Base-by-base conservation (phyloP, 345 rosid species). In the Eucalyptus pauciflora region DNA sequence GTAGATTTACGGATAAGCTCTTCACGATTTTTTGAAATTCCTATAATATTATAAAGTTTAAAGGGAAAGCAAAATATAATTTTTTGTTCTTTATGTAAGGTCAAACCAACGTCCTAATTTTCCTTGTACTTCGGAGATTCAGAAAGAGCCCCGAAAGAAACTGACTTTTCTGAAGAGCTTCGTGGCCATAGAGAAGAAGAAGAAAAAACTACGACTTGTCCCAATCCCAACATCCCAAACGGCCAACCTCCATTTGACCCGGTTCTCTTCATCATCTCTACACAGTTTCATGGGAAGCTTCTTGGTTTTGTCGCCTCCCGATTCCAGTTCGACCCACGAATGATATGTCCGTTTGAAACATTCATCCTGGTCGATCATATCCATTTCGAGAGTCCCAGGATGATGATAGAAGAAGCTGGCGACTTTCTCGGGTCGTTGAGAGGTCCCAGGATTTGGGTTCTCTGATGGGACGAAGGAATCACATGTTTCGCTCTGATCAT, bases 401-500 rank as follows among this genome's bases (percentile, higher is more conserved):
- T 41, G 85, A 76, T 76, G 48, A 76, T 88, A 89, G 87, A 88
- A 7, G 92, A 89, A 89, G 91, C 90, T 87, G 37, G 88, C 41
- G 85, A 64, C 88, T 80, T 58, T 56, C 69, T 86, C 62, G 60
- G 83, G 16, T 88, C 92, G 87, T 89, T 69, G 50, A 90, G 86
- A 33, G 92, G 52, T 91, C 27, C 81, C 71, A 49, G 76, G 51
- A 20, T 76, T 76, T 43, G 85, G 85, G 85, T 86, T 87, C 76
- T 50, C 90, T 89, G 7, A 94, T 93, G 98, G 94, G 89, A 80
- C 93, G 64, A 89, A 76, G 51, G 87, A 94, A 89, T 81, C 86
- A 81, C 51, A 87, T 92, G 85, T 89, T 91, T 85, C 31, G 86
- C 89, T 64, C 93, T 90, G 81, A 90, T 91, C 60, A 46, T 17